phyloP scores from a whole-genome alignment of 768 basidiomycete genomes.

The Cystofilobasidium macerans region DNA sequence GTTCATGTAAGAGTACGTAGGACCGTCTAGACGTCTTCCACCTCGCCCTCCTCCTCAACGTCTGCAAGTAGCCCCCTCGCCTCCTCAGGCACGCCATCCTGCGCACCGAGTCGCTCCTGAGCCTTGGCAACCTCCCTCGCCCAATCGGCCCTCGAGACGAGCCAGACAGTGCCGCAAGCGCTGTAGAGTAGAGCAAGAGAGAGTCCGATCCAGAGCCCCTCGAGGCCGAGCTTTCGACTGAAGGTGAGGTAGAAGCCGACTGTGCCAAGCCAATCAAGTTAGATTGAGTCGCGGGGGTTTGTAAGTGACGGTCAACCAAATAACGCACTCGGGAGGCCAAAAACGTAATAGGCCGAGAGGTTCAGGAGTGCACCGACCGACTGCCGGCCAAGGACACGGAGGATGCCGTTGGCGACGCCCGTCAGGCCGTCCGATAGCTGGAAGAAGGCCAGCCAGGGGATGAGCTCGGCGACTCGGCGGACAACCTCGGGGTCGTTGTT shows the following conservation, averaged over 20 bases:
- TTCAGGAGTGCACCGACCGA: constrained; percentile 68
- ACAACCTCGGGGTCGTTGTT: constrained; percentile 56
- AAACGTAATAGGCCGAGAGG: constrained; percentile 66
- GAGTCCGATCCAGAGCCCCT: constrained; percentile 76
- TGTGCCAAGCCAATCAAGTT: too few species aligned
- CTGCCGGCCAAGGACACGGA: constrained; percentile 38
- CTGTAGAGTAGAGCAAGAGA: constrained; percentile 12
- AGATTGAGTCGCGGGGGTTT: too few species aligned
- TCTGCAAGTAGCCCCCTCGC: neutral
- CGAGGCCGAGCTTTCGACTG: constrained; percentile 47
- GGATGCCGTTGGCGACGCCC: constrained; percentile 60
- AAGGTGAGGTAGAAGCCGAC: constrained; percentile 67
- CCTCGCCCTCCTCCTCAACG: neutral
- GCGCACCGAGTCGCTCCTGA: neutral
- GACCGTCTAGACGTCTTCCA: too few species aligned
- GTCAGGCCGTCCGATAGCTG: constrained; percentile 71
- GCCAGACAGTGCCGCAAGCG: neutral
- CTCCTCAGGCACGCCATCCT: neutral
- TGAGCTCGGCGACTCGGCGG: constrained; percentile 50
- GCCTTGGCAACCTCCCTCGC: neutral
- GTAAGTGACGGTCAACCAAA: too few species aligned
- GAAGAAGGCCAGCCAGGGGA: constrained; percentile 55
- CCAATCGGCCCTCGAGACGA: neutral
- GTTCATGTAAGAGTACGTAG: too few species aligned
- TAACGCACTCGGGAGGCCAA: constrained; percentile 44